A percentile compares a stretch with the other conserved stretches of the same genome.
Evolutionary conservation across 2,329 filamentous ascomycete species (phyloP).

Genomic region (Aspergillus japonicus): DNA sequence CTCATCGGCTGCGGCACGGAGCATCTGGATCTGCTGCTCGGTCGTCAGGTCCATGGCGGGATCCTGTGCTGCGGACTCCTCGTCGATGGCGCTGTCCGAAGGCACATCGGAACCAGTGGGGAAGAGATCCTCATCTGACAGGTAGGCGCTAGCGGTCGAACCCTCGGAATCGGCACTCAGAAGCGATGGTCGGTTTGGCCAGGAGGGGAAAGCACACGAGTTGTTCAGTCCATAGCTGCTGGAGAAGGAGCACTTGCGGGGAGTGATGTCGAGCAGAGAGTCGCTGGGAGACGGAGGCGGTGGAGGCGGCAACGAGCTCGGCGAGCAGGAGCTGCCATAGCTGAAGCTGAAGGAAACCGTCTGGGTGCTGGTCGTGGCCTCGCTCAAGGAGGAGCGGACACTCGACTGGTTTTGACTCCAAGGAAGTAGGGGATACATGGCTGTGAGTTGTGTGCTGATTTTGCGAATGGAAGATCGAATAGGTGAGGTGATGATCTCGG

Average conservation of each 20-base stretch:
- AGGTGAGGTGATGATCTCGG: not conserved
- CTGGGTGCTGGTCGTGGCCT: conserved; percentile 21
- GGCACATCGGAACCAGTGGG: conserved; percentile 31
- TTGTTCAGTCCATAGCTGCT: conserved; percentile 39
- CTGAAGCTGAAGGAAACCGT: conserved; percentile 27
- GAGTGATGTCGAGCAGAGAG: conserved; percentile 41
- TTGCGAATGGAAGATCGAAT: conserved; percentile 6
- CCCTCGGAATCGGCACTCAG: conserved; percentile 32
- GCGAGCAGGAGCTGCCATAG: conserved; percentile 26
- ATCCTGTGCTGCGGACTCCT: conserved; percentile 27
- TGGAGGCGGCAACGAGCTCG: conserved; percentile 34
- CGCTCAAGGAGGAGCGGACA: conserved; percentile 23
- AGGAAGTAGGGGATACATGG: conserved; percentile 24
- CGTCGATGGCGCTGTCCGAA: conserved; percentile 27
- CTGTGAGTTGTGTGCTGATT: conserved; percentile 3
- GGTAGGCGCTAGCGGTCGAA: conserved; percentile 38
- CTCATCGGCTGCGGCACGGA: conserved; percentile 37
- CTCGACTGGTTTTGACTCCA: conserved; percentile 23
- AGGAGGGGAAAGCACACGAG: conserved; percentile 45
- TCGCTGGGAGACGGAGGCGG: conserved; percentile 41
- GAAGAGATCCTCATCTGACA: conserved; percentile 45
- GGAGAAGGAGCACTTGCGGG: conserved; percentile 45
- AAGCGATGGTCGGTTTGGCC: conserved; percentile 44
- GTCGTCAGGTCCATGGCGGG: conserved; percentile 34
- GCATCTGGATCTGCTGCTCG: conserved; percentile 41